Base-by-base conservation (phyloP, 1,139 yeast species). In the Scheffersomyces segobiensis region DNA sequence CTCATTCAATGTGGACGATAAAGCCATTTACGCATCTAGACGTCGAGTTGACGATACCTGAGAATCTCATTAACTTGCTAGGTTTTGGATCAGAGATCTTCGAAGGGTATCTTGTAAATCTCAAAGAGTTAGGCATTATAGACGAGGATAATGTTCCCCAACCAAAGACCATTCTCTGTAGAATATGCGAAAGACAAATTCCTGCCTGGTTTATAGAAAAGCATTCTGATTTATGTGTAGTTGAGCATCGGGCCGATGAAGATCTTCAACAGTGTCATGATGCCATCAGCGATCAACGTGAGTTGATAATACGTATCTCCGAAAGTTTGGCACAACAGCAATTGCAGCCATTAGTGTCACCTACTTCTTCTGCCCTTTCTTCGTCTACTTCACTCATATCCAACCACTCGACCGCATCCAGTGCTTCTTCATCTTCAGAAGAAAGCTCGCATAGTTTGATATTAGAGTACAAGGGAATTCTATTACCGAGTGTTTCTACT, bases 201-300 rank as follows among this genome's bases (percentile, higher is more conserved):
- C 98, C 97, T 1, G 92, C 95, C 1, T 96, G 99, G 99, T 95
- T 97, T 88, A 80, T 95, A 55, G 99, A 93, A 67, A 84, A 88
- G 56, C 99, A 96, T 73, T 88, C 96, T 1, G 97, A 93, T 68
- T 78, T 91, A 56, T 96, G 99, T 67, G 79, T 91, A 39, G 85
- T 91, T 52, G 98, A 93, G 69, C 97, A 93, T 72, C 84, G 89
- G 64, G 85, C 90, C 3, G 92, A 88, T 66, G 93, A 93, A 62
- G 88, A 88, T 52, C 85, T 95, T n/a, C 92, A 89, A 65, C 67
- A 81, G 49, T 80, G 88, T 54, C 97, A 95, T 65, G 99, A 96
- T 64, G 81, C 84, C 26, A 78, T 95, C 6, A 74, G 84, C 19
- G 98, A 93, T 57, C 97, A 91, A 59, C 80, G 85, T 52, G 82